Base-by-base conservation (phyloP, 179 eudicot species). In the Spergularia azorica region DNA sequence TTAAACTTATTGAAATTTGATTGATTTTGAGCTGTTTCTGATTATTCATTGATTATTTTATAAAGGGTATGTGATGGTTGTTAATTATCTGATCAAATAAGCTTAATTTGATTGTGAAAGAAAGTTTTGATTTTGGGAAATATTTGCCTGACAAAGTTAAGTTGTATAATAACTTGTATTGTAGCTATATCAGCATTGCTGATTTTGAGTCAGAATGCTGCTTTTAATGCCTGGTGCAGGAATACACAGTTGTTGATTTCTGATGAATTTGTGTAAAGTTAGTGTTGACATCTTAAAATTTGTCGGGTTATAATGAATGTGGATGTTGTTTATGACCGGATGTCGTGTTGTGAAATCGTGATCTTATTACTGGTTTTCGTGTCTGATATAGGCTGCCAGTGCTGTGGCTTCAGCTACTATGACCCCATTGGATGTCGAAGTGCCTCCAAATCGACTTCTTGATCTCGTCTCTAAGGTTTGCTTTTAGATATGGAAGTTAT, bases 331-430 rank as follows among this genome's bases (percentile, higher is more conserved):
- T 13, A 21, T 63, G 70, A 74, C 41, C 48, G 3, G 16, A 12
- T 55, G 12, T 18, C 72, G 2, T 67, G 65, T 10, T 58, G 7
- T 17, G 51, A 1, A 38, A 21, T 46, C 46, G 67, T 55, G 38
- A 38, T 69, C 20, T 71, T 26, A 17, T 69, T 12, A 15, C 56
- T 50, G 16, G 43, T 32, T 77, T 63, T n/a, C 64, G 73, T 54
- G 41, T 2, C 58, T 11, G 63, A 58, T 17, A 52, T 64, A 91
- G 93, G 97, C 92, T 54, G 94, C 97, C 57, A 89, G 82, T 81
- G 90, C 91, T 57, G 97, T 92, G 82, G 92, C 96, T 77, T 88
- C 93, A 32, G 93, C 97, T 63, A 92, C 97, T 58, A 89, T 92
- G 97, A 91, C 91, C 67, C 97, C 96, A 9, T 74, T 88, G 86